Percentiles rank a stretch among this genome's conserved stretches.
Evolutionary conservation across 768 basidiomycete species (phyloP).

Genomic region (Udeniomyces megalosporus): DNA sequence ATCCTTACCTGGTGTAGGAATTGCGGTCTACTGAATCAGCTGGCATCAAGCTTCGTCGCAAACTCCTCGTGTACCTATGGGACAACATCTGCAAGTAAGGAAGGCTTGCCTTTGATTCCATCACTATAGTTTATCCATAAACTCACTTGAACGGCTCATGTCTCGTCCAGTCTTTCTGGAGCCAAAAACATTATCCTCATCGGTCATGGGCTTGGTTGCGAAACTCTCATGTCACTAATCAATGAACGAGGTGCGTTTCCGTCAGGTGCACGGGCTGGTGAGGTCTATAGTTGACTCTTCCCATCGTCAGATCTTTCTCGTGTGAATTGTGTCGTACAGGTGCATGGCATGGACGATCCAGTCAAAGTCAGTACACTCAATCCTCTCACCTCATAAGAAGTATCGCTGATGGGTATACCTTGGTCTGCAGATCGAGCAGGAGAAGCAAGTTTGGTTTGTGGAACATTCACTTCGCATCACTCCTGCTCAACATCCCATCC

Average conservation of each 20-base stretch:
- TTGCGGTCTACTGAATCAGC: slow-evolving; percentile 2
- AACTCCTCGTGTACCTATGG: slow-evolving; percentile 74
- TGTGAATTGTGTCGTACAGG: slow-evolving; percentile 62
- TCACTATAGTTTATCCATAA: neutral
- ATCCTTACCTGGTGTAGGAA: slow-evolving; percentile 28
- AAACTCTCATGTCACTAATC: slow-evolving; percentile 57
- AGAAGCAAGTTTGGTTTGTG: slow-evolving; percentile 3
- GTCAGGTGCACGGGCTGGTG: no score
- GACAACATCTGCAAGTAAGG: slow-evolving; percentile 85
- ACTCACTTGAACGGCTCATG: neutral
- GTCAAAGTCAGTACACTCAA: neutral
- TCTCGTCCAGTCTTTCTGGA: slow-evolving; percentile 44
- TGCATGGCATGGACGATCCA: slow-evolving; percentile 42
- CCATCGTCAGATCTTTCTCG: neutral
- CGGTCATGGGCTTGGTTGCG: slow-evolving; percentile 73
- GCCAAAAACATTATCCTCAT: slow-evolving; percentile 62
- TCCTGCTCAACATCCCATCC: slow-evolving; percentile 34
- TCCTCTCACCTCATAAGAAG: neutral
- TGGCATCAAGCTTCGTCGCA: slow-evolving; percentile 26
- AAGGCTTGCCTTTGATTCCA: neutral
- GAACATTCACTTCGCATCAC: neutral
- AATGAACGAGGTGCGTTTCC: slow-evolving; percentile 50
- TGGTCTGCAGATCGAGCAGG: slow-evolving; percentile 8
- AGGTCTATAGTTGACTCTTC: neutral
- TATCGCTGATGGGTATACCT: slow-evolving; percentile 19